These are phyloP conservation scores for Trichoderma sp. DNA, from an alignment of 2,329 filamentous ascomycete species.

Conservation along the genomic window DNA sequence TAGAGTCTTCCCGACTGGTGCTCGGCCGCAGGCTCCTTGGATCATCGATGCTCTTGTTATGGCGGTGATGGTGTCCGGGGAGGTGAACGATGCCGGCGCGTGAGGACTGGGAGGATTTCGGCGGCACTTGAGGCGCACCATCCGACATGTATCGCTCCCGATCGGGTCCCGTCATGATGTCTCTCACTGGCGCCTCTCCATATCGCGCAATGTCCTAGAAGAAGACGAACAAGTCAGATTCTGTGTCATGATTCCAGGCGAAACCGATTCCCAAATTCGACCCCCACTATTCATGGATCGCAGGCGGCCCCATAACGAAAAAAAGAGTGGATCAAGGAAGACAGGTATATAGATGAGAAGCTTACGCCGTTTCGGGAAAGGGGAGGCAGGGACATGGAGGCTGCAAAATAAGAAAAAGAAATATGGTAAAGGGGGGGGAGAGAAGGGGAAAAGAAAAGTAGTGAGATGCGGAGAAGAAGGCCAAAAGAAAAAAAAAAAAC, in stretches of 20 bases:
- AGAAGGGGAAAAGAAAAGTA: slow-evolving; percentile 18
- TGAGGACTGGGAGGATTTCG: slow-evolving; percentile 61
- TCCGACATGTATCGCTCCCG: slow-evolving; percentile 61
- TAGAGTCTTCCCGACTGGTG: slow-evolving; percentile 67
- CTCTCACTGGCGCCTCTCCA: slow-evolving; percentile 73
- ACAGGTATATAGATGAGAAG: slow-evolving; percentile 5
- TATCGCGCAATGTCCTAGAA: slow-evolving; percentile 68
- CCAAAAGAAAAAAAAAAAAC: neutral
- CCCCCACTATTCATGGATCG: slow-evolving; percentile 16
- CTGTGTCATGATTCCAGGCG: slow-evolving; percentile 14
- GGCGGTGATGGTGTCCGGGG: slow-evolving; percentile 60
- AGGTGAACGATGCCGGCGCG: slow-evolving; percentile 62
- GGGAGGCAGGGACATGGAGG: slow-evolving; percentile 11
- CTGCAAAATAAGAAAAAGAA: slow-evolving; percentile 4
- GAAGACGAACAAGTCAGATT: slow-evolving; percentile 26
- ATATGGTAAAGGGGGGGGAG: neutral
- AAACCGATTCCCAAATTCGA: neutral
- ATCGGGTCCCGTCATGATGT: slow-evolving; percentile 66
- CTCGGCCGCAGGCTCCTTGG: slow-evolving; percentile 65
- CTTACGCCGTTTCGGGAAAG: slow-evolving; percentile 16
- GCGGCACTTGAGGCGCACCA: slow-evolving; percentile 45
- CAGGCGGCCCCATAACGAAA: slow-evolving; percentile 16
- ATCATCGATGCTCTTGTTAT: slow-evolving; percentile 69
- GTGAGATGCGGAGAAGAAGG: neutral
- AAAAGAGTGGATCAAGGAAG: slow-evolving; percentile 6